Conservation (phyloP, 139 green algal genomes). For the Coelastrella sp. region DNA sequence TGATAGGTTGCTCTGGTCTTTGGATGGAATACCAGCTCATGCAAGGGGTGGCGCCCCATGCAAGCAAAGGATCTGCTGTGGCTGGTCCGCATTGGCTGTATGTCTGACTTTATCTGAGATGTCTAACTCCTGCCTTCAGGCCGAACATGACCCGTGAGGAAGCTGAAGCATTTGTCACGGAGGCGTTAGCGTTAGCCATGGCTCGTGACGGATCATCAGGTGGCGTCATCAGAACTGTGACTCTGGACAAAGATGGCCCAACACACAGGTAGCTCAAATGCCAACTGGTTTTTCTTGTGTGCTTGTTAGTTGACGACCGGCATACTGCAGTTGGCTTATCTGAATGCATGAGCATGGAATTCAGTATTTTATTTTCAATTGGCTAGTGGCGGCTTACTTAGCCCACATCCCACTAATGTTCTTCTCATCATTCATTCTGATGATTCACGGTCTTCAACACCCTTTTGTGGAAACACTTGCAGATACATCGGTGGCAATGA, state of each 20-base stretch:
- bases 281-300: neutral
- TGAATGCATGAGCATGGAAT: neutral
- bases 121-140: slow-evolving; percentile 49
- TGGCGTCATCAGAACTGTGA: slow-evolving; percentile 86
- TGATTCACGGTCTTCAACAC: neutral
- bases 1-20: too few species aligned
- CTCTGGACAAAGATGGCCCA: slow-evolving; percentile 73
- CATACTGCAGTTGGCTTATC: neutral
- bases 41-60: too few species aligned
- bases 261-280: slow-evolving; percentile 39
- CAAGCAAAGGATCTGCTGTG: too few species aligned
- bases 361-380: neutral
- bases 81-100: too few species aligned
- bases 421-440: neutral
- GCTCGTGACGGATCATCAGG: slow-evolving; percentile 84
- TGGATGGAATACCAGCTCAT: too few species aligned
- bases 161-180: slow-evolving; percentile 81
- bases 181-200: slow-evolving; percentile 89
- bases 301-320: neutral
- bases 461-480: neutral
- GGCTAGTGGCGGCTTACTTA: too few species aligned
- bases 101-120: neutral
- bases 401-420: too few species aligned
- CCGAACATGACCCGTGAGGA: slow-evolving; percentile 84
- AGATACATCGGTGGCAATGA: slow-evolving; percentile 55